Conservation (phyloP, 176 grass and related monocot genomes). For the Lolium rigidum region DNA sequence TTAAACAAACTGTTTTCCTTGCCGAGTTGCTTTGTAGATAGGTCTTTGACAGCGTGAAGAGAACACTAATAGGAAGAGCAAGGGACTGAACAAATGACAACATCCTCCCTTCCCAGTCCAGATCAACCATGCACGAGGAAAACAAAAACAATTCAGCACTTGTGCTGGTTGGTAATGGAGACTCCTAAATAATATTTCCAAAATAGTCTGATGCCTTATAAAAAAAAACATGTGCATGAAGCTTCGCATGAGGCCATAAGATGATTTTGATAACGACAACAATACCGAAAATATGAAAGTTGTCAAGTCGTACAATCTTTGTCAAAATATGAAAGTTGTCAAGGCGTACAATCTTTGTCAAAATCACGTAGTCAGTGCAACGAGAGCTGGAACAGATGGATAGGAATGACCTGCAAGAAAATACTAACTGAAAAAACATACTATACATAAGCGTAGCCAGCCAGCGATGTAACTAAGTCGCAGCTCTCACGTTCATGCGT, state of each 20-base stretch:
- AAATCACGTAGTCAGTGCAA: not conserved
- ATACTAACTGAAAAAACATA: not conserved
- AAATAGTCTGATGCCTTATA: not conserved
- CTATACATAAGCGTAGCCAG: not conserved
- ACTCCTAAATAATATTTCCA: not conserved
- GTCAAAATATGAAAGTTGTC: not conserved
- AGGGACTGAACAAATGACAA: slow-evolving; percentile 39
- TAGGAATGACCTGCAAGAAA: slow-evolving; percentile 16
- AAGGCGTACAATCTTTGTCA: slow-evolving; percentile 29
- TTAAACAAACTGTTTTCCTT: not conserved
- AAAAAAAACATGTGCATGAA: not conserved
- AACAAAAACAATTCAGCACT: not conserved
- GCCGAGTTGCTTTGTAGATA: not conserved
- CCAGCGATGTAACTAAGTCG: not conserved
- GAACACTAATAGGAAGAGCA: not conserved
- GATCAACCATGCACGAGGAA: not conserved
- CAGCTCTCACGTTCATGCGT: not conserved
- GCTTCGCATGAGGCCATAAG: not conserved
- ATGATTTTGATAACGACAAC: slow-evolving; percentile 17
- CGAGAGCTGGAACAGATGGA: slow-evolving; percentile 13
- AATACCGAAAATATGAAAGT: not conserved
- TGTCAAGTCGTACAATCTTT: no score
- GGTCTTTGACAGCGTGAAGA: slow-evolving; percentile 24
- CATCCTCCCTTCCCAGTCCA: not conserved
- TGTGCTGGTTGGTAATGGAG: not conserved